phyloP scores from a whole-genome alignment of 768 basidiomycete species.

The Hypholoma fasciculare region DNA sequence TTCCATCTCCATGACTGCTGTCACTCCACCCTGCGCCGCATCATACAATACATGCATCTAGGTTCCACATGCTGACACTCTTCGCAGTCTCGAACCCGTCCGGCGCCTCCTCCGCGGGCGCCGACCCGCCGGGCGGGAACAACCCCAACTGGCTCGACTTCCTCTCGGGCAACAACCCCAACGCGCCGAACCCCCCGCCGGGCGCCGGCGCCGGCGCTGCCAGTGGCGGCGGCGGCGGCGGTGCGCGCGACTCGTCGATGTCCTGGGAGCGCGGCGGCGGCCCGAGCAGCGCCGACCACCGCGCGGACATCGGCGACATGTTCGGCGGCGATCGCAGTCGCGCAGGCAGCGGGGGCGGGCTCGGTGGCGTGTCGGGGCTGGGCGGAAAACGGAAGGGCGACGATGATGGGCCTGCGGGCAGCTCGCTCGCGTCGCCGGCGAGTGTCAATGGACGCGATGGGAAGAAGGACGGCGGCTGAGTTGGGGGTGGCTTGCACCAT shows the following conservation, averaged over 20 bases:
- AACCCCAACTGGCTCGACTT: constrained; percentile 31
- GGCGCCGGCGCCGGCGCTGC: background rate
- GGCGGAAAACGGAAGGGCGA: constrained; percentile 12
- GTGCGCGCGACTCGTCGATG: constrained; percentile 19
- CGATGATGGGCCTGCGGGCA: constrained; percentile 1
- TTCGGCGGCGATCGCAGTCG: constrained; percentile 6
- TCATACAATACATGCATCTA: background rate
- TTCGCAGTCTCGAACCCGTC: constrained; percentile 15
- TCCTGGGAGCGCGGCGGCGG: constrained; percentile 31
- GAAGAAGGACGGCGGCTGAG: constrained; percentile 6
- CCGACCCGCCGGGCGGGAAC: constrained; percentile 7
- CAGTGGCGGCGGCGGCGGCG: background rate
- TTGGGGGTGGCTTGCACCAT: too few species aligned
- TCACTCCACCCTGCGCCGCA: background rate
- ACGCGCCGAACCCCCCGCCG: constrained; percentile 7
- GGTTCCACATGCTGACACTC: background rate
- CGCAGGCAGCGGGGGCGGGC: background rate
- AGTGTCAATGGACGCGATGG: constrained; percentile 3
- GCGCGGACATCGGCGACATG: constrained; percentile 10
- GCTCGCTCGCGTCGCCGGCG: constrained; percentile 7
- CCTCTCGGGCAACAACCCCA: constrained; percentile 23
- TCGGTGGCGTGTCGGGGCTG: background rate
- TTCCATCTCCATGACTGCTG: background rate
- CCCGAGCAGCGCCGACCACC: constrained; percentile 4
- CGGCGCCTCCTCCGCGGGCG: constrained; percentile 15